Evolutionary conservation across 2,329 filamentous ascomycete species (phyloP).

Genomic region (Colletotrichum noveboracense): DNA sequence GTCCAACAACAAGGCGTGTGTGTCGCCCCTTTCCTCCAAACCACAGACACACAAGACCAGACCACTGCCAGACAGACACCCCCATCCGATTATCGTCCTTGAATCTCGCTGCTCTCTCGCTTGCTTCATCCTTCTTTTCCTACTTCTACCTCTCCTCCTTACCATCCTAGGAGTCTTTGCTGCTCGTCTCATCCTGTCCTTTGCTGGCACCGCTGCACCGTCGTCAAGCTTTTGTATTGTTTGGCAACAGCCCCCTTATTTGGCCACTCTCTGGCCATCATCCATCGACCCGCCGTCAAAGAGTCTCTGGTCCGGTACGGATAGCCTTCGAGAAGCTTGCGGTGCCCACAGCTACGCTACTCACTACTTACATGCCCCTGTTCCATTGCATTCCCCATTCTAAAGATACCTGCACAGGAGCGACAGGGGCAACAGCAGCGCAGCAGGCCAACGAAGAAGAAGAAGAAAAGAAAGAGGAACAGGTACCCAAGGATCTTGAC

Average conservation of each 20-base stretch:
- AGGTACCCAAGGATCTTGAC: slow-evolving; percentile 8
- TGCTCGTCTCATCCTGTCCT: background rate
- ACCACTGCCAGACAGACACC: background rate
- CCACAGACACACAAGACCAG: background rate
- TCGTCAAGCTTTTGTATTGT: background rate
- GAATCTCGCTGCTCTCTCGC: slow-evolving; percentile 8
- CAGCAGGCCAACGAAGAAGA: background rate
- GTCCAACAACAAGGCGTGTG: slow-evolving; percentile 1
- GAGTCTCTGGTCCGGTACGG: background rate
- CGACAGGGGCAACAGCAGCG: background rate
- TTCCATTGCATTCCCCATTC: background rate
- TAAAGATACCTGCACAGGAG: background rate
- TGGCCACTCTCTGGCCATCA: background rate
- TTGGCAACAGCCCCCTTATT: background rate
- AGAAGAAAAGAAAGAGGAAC: background rate
- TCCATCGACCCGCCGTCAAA: background rate
- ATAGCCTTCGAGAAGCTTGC: background rate
- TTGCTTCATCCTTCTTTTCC: background rate
- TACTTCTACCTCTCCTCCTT: background rate
- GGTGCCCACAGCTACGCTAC: background rate
- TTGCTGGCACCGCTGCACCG: background rate
- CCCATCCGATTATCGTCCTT: slow-evolving; percentile 3
- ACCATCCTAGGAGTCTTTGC: background rate
- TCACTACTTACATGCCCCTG: slow-evolving; percentile 4
- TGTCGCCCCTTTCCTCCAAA: slow-evolving; percentile 14